Base-by-base conservation (phyloP, 2,329 filamentous ascomycete genomes). In the Colletotrichum spaethianum region DNA sequence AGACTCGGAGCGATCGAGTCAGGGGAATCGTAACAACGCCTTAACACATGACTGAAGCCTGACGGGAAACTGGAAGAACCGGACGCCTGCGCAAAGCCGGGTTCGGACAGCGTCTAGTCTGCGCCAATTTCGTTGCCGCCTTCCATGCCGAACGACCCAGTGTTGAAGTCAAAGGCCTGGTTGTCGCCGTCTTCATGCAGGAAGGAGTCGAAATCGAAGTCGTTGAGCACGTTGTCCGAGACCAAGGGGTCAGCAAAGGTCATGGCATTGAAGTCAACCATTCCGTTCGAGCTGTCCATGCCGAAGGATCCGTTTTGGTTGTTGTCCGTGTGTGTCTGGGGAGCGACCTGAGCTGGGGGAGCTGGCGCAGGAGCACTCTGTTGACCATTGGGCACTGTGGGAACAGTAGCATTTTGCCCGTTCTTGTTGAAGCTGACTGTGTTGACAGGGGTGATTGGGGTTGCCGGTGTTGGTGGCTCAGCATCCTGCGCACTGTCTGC, bases 121-220 rank as follows among this genome's bases (percentile, higher is more conserved):
- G 89, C 87, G 64, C 86, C 86, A 77, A 92, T 91, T 78, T 90
- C 88, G 67, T 86, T 83, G 31, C 79, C 77, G 50, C 84, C 84
- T 71, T 91, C 88, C 82, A 91, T 87, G n/a, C 82, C 76, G 77
- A 90, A 90, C 56, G 81, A 79, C 31, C 83, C 81, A 20, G 84
- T 80, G 73, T 83, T 83, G 76, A 92, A 92, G 80, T 89, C 88
- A 74, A 92, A 92, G 5, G 78, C 80, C 53, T 82, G 80, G 52
- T 83, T 83, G 50, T 85, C 86, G 42, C 81, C 83, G 57, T 87
- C 87, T 71, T 87, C 86, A 74, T 92, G 89, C 9, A 93, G 82
- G 83, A 93, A 93, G 1, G 90, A 91, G 79, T 93, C 91, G 75
- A 93, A 86, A 74, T 93, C 91, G 76, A 93, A 93, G 74, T 91